Base-by-base conservation (phyloP, 345 rosid species). In the Corchorus capsularis region DNA sequence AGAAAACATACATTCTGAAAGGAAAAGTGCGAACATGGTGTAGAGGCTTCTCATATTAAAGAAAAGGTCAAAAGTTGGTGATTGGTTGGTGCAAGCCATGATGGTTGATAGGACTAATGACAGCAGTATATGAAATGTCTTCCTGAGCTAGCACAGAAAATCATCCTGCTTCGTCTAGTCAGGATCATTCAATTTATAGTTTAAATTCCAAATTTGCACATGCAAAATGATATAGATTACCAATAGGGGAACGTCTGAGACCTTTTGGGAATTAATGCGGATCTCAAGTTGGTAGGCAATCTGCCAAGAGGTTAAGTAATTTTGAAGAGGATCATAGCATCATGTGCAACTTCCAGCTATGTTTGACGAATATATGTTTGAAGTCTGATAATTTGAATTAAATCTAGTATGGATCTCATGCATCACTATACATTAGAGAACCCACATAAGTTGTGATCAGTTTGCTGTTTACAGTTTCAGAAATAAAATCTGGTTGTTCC, bases 211-310 rank as follows among this genome's bases (percentile, higher is more conserved):
- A 16, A 59, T 22, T 73, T 19, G 2, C 7, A 2, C 67, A 14
- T 43, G 8, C 22, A 45, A 43, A 61, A 13, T 35, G 35, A 32
- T 62, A 50, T 35, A 46, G 34, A 55, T 57, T 45, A 22, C 66
- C 6, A 59, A 13, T 7, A 13, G 19, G 17, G 11, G 61, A 63
- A 4, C 10, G 9, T 47, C n/a, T 32, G 35, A 46, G 57, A 4
- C 32, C n/a, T 46, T 3, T 3, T 55, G 35, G 47, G 47, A 35
- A 50, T 52, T 37, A 8, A 49, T 11, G 61, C 37, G 63, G 63
- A 63, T 35, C 37, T 74, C 45, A 45, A 6, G 74, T n/a, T 71
- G 49, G 53, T 53, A 54, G 62, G 10, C 10, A 43, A 8, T 69
- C 16, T 32, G 4, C 39, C 56, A 14, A 46, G 46, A 34, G 46